A percentile compares a stretch with the other conserved stretches of the same genome.
phyloP scores from a whole-genome alignment of 2,329 filamentous ascomycete species.

The Helminthosporium solani region DNA sequence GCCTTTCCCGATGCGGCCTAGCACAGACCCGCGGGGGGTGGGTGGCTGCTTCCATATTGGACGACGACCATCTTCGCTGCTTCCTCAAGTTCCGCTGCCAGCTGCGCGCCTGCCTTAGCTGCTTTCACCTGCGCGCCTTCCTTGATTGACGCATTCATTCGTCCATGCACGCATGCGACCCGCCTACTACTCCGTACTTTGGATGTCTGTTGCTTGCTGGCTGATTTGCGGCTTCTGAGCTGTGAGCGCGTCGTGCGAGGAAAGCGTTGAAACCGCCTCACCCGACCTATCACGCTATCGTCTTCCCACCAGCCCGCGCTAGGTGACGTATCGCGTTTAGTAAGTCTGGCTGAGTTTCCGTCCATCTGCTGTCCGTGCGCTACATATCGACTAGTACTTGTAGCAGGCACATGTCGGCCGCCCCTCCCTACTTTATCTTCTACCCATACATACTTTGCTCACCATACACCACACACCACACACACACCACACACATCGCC shows the following conservation, averaged over 20 bases:
- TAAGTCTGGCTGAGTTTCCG: conserved; percentile 1
- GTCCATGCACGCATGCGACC: too few relatives aligned
- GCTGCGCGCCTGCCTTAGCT: conserved; percentile 8
- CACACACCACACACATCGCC: neutral
- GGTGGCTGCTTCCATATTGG: too few relatives aligned
- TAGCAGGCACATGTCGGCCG: neutral
- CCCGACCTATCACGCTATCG: conserved; percentile 13
- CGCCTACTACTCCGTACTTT: too few relatives aligned
- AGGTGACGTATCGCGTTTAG: conserved; percentile 18
- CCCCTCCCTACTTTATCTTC: too few relatives aligned
- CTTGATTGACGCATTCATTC: too few relatives aligned
- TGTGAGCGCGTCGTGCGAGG: neutral
- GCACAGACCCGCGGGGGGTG: neutral
- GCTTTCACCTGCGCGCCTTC: conserved; percentile 26
- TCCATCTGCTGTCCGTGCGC: conserved; percentile 4
- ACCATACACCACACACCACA: neutral
- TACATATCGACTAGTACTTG: conserved; percentile 2
- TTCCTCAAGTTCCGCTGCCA: conserved; percentile 2
- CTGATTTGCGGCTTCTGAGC: conserved; percentile 5
- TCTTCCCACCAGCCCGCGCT: conserved; percentile 8
- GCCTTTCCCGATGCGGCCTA: conserved; percentile 22
- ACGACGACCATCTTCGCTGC: too few relatives aligned
- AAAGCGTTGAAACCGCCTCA: conserved; percentile 15
- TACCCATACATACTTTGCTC: too few relatives aligned
- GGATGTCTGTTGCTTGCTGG: too few relatives aligned